Base-by-base conservation (phyloP, 2,329 filamentous ascomycete genomes). In the Nigrospora sphaerica region DNA sequence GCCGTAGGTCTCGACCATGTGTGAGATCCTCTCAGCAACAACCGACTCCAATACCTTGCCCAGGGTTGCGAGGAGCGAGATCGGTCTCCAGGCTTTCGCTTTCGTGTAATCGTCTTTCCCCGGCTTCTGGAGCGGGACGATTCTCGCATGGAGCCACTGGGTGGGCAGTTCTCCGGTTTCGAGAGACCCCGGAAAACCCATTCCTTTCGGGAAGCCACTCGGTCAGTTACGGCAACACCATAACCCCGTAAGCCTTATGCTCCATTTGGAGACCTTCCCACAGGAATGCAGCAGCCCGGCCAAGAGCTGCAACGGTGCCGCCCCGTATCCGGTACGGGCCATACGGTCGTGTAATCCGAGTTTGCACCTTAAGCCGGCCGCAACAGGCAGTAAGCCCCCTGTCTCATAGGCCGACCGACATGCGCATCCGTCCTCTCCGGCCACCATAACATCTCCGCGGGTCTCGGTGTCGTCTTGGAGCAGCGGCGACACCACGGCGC, bases 371-470 rank as follows among this genome's bases (percentile, higher is more conserved):
- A 39, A 39, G 37, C 17, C 37, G 17, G 10, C 37, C 17, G 37
- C 17, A 39, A 23, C 37, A 13, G 37, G 37, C 37, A 39, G 17
- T 39, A 28, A 28, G 7, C 19, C 23, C 23, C 37, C 37, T 14
- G 14, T 39, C 37, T 39, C 17, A 23, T 39, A 39, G 19, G 37
- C 7, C 17, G 37, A 39, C 37, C 37, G 17, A 39, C 12, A 36
- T 36, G 34, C 34, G 34, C 12, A 36, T 36, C 34, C 34, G 34
- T 36, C 34, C 34, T 36, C 37, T 39, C 17, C 37, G 37, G 17
- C 37, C 23, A 39, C 37, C 23, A 14, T 39, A 14, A 39, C 16
- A 23, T 39, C 46, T 62, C 58, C n/a, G 34, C 34, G 16, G 34
- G 34, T 36, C 34, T 36, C 12, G 10, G 6, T n/a, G 34, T 36